Percentiles rank a stretch among this genome's conserved stretches.
Conservation (phyloP, 768 basidiomycete genomes). For the Grammothele lineata region DNA sequence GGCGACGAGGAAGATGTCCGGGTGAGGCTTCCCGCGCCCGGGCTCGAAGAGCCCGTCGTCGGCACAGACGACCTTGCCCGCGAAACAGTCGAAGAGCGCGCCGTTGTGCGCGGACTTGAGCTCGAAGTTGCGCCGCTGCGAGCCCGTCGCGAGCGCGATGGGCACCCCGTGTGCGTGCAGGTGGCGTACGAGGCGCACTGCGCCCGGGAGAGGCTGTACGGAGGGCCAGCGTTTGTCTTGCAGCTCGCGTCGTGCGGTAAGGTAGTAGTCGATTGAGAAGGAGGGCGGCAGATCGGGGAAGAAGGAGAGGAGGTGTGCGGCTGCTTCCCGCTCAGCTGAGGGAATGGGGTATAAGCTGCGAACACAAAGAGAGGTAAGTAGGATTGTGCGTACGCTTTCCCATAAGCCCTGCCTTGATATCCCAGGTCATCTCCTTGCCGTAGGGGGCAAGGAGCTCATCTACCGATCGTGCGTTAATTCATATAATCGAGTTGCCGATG, state of each 20-base stretch:
- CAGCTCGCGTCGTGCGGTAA: slow-evolving; percentile 47
- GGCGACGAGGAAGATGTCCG: slow-evolving; percentile 77
- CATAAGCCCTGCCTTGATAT: slow-evolving; percentile 87
- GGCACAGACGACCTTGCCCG: slow-evolving; percentile 62
- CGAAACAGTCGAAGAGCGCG: slow-evolving; percentile 68
- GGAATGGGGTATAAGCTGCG: not conserved
- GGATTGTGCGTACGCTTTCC: slow-evolving; percentile 59
- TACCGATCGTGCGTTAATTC: slow-evolving; percentile 24
- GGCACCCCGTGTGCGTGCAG: slow-evolving; percentile 64
- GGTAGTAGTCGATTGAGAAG: slow-evolving; percentile 56
- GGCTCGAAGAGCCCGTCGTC: slow-evolving; percentile 53
- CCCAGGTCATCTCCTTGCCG: slow-evolving; percentile 81
- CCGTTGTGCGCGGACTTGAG: slow-evolving; percentile 66
- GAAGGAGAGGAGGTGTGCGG: slow-evolving; percentile 66
- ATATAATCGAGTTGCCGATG: not conserved
- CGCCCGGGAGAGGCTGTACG: slow-evolving; percentile 72
- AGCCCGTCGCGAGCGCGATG: slow-evolving; percentile 80
- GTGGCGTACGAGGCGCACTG: slow-evolving; percentile 62
- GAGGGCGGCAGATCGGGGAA: slow-evolving; percentile 62
- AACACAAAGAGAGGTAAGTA: not conserved
- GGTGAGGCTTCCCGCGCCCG: slow-evolving; percentile 67
- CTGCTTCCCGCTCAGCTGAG: slow-evolving; percentile 61
- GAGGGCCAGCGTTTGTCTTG: slow-evolving; percentile 69
- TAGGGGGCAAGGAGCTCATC: slow-evolving; percentile 70
- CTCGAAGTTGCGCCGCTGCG: slow-evolving; percentile 56